phyloP scores from a whole-genome alignment of 352 stramenopile genomes.

The Phytopythium boreale region DNA sequence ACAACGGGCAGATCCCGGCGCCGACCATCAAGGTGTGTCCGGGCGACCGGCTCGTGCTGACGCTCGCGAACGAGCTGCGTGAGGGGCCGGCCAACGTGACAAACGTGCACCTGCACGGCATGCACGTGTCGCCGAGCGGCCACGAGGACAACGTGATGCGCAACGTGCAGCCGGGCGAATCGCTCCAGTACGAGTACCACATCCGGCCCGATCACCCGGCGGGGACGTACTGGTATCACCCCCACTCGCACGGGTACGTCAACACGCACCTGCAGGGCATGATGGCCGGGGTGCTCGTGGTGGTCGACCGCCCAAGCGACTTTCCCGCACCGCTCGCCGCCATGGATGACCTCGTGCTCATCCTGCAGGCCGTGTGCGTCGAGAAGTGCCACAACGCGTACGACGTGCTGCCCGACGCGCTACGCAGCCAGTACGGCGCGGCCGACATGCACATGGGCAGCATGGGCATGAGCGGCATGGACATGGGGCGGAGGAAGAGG shows the following conservation, averaged over 20 bases:
- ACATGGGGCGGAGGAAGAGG: constrained; percentile 14
- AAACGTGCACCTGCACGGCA: constrained; percentile 69
- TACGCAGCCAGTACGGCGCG: constrained; percentile 49
- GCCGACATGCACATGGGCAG: constrained; percentile 8
- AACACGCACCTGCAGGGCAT: constrained; percentile 76
- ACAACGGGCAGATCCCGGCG: constrained; percentile 59
- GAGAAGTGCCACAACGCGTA: constrained; percentile 63
- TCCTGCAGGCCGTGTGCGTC: constrained; percentile 66
- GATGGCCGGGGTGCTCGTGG: constrained; percentile 66
- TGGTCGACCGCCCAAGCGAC: constrained; percentile 56
- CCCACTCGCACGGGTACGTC: constrained; percentile 66
- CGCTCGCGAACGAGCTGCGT: constrained; percentile 50
- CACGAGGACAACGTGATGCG: constrained; percentile 60
- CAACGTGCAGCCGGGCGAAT: constrained; percentile 40
- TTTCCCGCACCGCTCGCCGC: constrained; percentile 41
- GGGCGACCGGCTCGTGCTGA: constrained; percentile 55
- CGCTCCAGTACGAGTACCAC: constrained; percentile 60
- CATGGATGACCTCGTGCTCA: constrained; percentile 66
- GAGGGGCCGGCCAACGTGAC: constrained; percentile 54
- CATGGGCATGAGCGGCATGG: constrained; percentile 14
- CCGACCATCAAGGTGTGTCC: constrained; percentile 76
- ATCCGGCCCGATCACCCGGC: constrained; percentile 63
- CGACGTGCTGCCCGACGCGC: constrained; percentile 52
- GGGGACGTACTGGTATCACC: constrained; percentile 83
- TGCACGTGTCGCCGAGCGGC: constrained; percentile 59